Evolutionary conservation across 495 filamentous ascomycete species (phyloP).

Genomic region (Tuber brumale): DNA sequence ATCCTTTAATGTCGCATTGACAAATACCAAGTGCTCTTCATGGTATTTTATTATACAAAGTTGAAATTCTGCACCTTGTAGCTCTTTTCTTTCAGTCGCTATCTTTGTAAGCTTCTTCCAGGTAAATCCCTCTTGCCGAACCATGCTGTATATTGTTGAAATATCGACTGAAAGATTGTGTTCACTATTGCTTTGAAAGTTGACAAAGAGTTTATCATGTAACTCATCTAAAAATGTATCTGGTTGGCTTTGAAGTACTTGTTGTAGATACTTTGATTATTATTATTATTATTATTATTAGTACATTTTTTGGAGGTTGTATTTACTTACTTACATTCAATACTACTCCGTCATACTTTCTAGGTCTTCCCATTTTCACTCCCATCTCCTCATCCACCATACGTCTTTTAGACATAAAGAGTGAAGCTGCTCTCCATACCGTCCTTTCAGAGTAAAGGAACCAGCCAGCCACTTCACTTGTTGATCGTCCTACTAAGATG

Average conservation of each 20-base stretch:
- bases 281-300: too few species aligned
- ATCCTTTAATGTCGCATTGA: background rate
- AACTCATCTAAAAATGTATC: background rate
- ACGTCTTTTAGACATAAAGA: background rate
- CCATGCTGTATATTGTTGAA: background rate
- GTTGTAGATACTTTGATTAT: background rate
- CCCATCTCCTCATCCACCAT: background rate
- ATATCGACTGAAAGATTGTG: background rate
- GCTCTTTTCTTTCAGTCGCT: background rate
- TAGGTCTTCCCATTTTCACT: background rate
- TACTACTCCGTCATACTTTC: background rate
- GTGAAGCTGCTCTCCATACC: background rate
- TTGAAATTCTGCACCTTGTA: background rate
- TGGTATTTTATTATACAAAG: background rate
- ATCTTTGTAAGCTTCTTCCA: background rate
- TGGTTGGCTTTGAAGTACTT: background rate
- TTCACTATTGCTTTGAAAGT: background rate
- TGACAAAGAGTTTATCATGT: background rate
- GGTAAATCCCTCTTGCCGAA: background rate
- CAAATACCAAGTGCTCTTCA: background rate
- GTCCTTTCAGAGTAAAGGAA: background rate
- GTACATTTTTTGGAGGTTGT: too few species aligned
- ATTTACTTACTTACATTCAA: background rate
- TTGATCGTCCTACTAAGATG: background rate
- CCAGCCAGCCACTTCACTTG: background rate